Evolutionary conservation across 768 basidiomycete genomes (phyloP), one percentile per base, ranked within the genome.

Genomic region (Serendipita sp.): DNA sequence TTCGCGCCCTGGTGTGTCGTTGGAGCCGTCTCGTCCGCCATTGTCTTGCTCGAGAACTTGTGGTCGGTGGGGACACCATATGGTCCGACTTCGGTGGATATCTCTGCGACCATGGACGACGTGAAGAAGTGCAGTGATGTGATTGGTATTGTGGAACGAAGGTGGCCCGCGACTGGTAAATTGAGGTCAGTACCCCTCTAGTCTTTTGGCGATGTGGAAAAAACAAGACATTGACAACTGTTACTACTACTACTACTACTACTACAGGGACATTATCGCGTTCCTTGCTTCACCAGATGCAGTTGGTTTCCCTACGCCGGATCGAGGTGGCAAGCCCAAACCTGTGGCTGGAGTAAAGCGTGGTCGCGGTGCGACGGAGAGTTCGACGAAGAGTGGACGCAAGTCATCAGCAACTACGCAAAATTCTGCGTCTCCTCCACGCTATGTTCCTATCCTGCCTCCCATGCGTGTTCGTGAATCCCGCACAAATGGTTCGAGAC

Each of bases 31-130:
- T 77, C 77, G 3, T 74, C 81, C 1, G 79, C 77, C 3, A 75
- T 86, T 32, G 78, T 88, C 2, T 75, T 88, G 3, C 74, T 88
- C 46, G 75, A 88, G 67, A 83, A 82, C 65, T 82, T 86, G 10
- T 88, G 82, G 86, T 28, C 34, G 10, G 83, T 78, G 65, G 81
- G 78, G 24, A 80, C 77, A 69, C 75, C 77, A 66, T 76, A 76
- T 38, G 79, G 81, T 11, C 68, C 76, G 34, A 73, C 74, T 1
- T 76, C 77, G 2, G 63, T 65, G 3, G 79, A 85, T 69, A 69
- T 78, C 15, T 72, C 73, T 58, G 74, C 78, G 62, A 83, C 86
- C 58, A 77, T 86, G 73, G 75, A 77, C 45, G 84, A 85, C 67
- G 82, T 88, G 2, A 76, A 82, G 56, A 78, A 77, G 63, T 86